Conservation (phyloP, 306 rosid genomes). For the Dalbergia oliveri region DNA sequence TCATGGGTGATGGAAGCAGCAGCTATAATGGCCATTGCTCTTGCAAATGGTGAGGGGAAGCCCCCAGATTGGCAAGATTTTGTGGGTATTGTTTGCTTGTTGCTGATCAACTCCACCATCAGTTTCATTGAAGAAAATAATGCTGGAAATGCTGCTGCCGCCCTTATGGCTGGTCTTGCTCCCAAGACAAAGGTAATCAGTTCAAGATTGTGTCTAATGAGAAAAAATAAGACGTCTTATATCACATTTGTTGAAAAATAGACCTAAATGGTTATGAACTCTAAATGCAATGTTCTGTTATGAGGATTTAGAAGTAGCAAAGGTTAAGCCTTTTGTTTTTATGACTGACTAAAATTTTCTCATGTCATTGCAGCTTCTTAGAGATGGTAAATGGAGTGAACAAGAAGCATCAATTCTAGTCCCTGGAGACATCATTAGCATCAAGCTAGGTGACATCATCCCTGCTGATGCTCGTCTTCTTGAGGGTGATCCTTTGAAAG, state of each 20-base stretch:
- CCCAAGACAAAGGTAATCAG: slow-evolving; percentile 87
- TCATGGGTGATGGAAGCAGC: slow-evolving; percentile 99
- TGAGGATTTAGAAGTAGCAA: slow-evolving; percentile 23
- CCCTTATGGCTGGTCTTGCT: slow-evolving; percentile 99
- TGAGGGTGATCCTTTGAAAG: slow-evolving; percentile 93
- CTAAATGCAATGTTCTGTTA: slow-evolving; percentile 4
- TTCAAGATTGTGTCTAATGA: neutral
- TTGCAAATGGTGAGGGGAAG: slow-evolving; percentile 86
- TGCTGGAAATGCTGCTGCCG: slow-evolving; percentile 99
- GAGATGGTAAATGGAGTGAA: slow-evolving; percentile 96
- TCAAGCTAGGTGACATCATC: slow-evolving; percentile 92
- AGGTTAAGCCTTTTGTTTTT: slow-evolving; percentile 9
- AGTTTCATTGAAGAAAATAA: slow-evolving; percentile 98
- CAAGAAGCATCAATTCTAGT: slow-evolving; percentile 92
- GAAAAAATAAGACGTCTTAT: slow-evolving; percentile 12
- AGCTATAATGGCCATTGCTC: slow-evolving; percentile 93
- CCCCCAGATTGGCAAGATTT: slow-evolving; percentile 99
- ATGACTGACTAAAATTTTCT: slow-evolving; percentile 39
- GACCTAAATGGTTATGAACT: slow-evolving; percentile 22
- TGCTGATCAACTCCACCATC: slow-evolving; percentile 94
- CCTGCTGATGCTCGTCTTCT: slow-evolving; percentile 99
- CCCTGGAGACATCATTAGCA: slow-evolving; percentile 94
- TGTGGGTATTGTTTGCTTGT: slow-evolving; percentile 80
- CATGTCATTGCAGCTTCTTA: slow-evolving; percentile 70
- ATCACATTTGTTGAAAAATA: slow-evolving; percentile 9